A percentile compares a stretch with the other conserved stretches of the same genome.
These are phyloP conservation scores for Geotrichum europaeum DNA, from an alignment of 1,139 yeast species.

Conservation along the genomic window DNA sequence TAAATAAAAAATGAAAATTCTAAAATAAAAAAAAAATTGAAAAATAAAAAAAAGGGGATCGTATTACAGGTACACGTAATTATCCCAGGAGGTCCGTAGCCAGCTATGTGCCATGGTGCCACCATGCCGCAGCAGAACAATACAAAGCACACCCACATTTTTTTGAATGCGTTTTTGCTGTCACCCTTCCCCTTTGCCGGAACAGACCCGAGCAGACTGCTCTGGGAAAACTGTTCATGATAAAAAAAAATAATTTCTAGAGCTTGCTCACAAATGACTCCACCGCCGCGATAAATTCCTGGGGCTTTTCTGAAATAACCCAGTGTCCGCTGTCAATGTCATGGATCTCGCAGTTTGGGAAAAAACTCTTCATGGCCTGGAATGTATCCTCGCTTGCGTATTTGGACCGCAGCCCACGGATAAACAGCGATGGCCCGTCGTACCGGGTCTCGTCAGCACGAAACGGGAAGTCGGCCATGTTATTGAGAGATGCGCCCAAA, in stretches of 20 bases:
- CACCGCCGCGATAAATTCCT: slow-evolving; percentile 21
- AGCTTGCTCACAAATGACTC: slow-evolving; percentile 6
- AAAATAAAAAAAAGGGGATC: neutral
- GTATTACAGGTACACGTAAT: neutral
- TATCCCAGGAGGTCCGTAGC: neutral
- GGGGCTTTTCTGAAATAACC: slow-evolving; percentile 37
- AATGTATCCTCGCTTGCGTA: slow-evolving; percentile 83
- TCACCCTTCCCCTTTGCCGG: no score
- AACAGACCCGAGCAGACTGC: no score
- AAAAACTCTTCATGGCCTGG: slow-evolving; percentile 66
- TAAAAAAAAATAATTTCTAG: neutral
- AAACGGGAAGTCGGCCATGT: slow-evolving; percentile 78
- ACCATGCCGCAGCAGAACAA: no score
- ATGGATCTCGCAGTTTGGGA: slow-evolving; percentile 67
- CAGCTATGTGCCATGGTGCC: neutral
- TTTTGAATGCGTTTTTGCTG: no score
- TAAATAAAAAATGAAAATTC: neutral
- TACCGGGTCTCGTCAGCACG: slow-evolving; percentile 50
- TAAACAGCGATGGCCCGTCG: slow-evolving; percentile 68
- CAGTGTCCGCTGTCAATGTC: slow-evolving; percentile 89
- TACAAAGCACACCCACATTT: no score
- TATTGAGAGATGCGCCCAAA: slow-evolving; percentile 57
- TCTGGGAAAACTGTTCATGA: neutral
- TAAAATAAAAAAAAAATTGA: no score
- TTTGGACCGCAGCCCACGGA: slow-evolving; percentile 69